Conservation (phyloP, 768 basidiomycete species). For the Strobilomyces dryophilus region DNA sequence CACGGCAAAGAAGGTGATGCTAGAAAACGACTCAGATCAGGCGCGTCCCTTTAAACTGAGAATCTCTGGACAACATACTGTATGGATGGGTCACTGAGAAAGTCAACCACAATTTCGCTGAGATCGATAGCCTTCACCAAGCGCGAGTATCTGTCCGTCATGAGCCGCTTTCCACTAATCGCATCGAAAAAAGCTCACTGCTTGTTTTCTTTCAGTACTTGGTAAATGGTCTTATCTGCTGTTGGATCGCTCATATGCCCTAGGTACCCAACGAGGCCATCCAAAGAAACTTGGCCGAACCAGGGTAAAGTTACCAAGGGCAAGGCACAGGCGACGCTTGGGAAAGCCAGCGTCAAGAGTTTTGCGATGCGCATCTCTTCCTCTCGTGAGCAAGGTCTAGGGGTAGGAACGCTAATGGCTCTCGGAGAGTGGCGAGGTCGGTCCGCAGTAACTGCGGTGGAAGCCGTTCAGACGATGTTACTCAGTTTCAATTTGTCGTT, state of each 20-base stretch:
- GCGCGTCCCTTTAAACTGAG: background rate
- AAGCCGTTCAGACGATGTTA: background rate
- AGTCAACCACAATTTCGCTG: conserved; percentile 9
- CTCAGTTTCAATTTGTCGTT: too few species aligned
- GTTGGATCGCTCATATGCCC: background rate
- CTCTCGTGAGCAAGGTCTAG: background rate
- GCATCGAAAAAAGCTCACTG: conserved; percentile 4
- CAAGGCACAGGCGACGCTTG: conserved; percentile 13
- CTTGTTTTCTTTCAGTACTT: conserved; percentile 9
- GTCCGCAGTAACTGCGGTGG: conserved; percentile 5
- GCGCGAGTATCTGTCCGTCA: conserved; percentile 5
- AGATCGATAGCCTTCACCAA: conserved; percentile 13
- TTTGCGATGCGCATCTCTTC: conserved; percentile 15
- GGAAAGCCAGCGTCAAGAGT: conserved; percentile 10
- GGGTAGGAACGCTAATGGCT: background rate
- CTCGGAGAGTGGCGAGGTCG: background rate
- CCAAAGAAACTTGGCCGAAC: conserved; percentile 21
- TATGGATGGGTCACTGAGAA: conserved; percentile 12
- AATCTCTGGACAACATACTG: conserved; percentile 1
- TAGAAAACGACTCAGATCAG: background rate
- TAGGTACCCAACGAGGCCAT: conserved; percentile 5
- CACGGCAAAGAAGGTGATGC: conserved; percentile 15
- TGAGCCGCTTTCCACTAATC: background rate
- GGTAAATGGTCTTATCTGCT: conserved; percentile 8
- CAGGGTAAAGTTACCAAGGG: conserved; percentile 19